Evolutionary conservation across 805 yeast genomes (phyloP).

Genomic region (Sugiyamaella qingdaonensis): DNA sequence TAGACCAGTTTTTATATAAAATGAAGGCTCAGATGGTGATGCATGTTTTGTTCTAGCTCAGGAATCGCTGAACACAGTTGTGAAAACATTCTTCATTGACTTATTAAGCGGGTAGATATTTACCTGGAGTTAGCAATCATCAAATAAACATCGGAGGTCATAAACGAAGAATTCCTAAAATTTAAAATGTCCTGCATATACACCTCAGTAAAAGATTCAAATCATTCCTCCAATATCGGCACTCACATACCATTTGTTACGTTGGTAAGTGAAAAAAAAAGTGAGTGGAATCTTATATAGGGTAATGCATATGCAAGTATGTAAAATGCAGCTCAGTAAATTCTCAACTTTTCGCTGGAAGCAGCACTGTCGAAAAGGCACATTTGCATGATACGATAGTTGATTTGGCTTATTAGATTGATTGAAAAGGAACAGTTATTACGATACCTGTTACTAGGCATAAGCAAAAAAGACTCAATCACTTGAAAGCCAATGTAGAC

Average conservation of each 20-base stretch:
- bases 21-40: slow-evolving; percentile 83
- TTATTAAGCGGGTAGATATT: slow-evolving; percentile 7
- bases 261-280: background rate
- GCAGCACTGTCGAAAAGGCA: too few species aligned
- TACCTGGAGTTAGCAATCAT: slow-evolving; percentile 9
- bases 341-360: too few species aligned
- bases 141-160: slow-evolving; percentile 39
- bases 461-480: too few species aligned
- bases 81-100: slow-evolving; percentile 27
- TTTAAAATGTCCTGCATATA: slow-evolving; percentile 66
- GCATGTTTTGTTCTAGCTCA: slow-evolving; percentile 92
- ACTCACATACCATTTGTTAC: background rate
- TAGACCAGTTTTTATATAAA: slow-evolving; percentile 8
- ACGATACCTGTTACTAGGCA: too few species aligned
- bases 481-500: background rate
- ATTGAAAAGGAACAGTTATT: too few species aligned
- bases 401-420: too few species aligned
- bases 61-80: slow-evolving; percentile 39
- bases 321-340: too few species aligned
- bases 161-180: slow-evolving; percentile 75
- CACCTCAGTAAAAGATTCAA: slow-evolving; percentile 51
- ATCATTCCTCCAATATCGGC: slow-evolving; percentile 11
- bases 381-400: too few species aligned
- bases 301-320: too few species aligned
- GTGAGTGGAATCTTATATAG: too few species aligned